Conservation (phyloP, 805 yeast genomes). For the Lipomyces orientalis region DNA sequence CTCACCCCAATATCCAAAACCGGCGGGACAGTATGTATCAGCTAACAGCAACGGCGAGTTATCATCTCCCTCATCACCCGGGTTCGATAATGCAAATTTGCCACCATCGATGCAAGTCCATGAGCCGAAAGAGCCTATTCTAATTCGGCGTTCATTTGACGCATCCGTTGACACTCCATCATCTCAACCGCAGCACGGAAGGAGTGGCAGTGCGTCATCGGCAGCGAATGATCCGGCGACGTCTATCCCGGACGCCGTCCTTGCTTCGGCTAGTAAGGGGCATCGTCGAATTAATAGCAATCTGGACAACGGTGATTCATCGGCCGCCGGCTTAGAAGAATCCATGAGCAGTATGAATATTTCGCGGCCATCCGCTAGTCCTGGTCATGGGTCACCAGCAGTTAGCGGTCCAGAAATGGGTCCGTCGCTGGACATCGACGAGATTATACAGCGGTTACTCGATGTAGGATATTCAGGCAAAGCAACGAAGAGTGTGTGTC, state of each 20-base stretch:
- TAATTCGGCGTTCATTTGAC: slow-evolving; percentile 50
- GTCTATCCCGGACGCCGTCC: neutral
- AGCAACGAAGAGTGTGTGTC: slow-evolving; percentile 84
- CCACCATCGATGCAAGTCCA: slow-evolving; percentile 74
- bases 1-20: slow-evolving; percentile 1
- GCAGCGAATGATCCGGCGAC: neutral
- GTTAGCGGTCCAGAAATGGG: slow-evolving; percentile 9
- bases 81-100: slow-evolving; percentile 42
- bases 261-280: neutral
- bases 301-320: neutral
- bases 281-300: neutral
- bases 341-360: neutral
- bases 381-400: neutral
- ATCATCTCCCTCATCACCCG: neutral
- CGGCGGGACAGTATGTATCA: neutral
- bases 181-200: neutral
- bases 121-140: slow-evolving; percentile 76
- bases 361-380: neutral
- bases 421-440: slow-evolving; percentile 69
- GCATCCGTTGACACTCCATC: slow-evolving; percentile 6
- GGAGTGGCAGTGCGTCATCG: neutral
- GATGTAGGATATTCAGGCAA: slow-evolving; percentile 98
- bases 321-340: neutral
- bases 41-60: neutral
- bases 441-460: slow-evolving; percentile 82